Evolutionary conservation across 2,329 filamentous ascomycete genomes (phyloP), one percentile per base, ranked within the genome.

Genomic region (Trichoderma brevicompactum): DNA sequence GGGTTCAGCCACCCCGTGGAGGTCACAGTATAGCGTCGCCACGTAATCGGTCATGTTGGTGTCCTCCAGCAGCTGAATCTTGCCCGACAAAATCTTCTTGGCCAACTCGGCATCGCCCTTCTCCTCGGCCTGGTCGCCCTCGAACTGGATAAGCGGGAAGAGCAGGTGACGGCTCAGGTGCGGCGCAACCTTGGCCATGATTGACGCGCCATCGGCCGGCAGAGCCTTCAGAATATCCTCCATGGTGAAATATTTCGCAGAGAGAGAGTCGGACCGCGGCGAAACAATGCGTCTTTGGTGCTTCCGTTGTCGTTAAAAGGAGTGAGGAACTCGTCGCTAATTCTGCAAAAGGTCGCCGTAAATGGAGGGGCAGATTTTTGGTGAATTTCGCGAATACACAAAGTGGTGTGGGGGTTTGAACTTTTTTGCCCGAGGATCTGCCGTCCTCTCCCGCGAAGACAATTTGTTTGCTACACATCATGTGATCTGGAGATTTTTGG

Each of bases 21-120:
- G 87, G 75, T 97, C 91, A 77, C 91, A 91, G 84, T 96, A 92
- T 71, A 99, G 83, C 74, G 90, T 91, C 75, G 94, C 94, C 63
- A 98, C 92, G 78, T 96, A 99, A 80, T 99, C 95, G 74, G 91
- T 95, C 95, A 99, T 99, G 85, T 98, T 97, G 75, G 95, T 98
- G 79, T 93, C 89, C 83, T 96, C 94, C 72, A 99, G 88, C 66
- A 99, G 88, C 81, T 94, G 90, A 79, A 94, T 97, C 80, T 97
- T 97, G 73, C 93, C 89, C 76, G 91, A 87, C 69, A 90, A 89
- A 73, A 96, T 89, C 78, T 94, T 89, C 73, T 83, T 83, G 64
- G 86, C 80, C 79, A 85, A 80, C 44, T 76, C 79, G 68, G 82
- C 81, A 67, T 86, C 82, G 74, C 85, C 86, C 72, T 88, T 86